Conservation (phyloP, 2,329 filamentous ascomycete species). For the Fusarium anguioides region DNA sequence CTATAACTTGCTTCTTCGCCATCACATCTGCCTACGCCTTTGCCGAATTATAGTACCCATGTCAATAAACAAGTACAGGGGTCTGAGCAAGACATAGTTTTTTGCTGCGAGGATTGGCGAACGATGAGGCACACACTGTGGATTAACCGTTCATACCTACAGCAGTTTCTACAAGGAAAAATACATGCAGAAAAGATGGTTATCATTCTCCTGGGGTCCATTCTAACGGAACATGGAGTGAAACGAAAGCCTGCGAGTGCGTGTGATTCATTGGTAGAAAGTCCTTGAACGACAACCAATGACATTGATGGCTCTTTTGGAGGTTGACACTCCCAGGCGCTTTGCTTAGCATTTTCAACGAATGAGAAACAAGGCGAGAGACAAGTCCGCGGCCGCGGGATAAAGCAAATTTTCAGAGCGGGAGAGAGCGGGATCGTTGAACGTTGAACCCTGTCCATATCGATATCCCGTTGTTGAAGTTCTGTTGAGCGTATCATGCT, state of each 20-base stretch:
- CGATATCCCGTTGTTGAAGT: not conserved
- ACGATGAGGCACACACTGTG: slow-evolving; percentile 33
- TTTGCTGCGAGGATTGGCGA: slow-evolving; percentile 41
- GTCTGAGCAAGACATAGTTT: slow-evolving; percentile 24
- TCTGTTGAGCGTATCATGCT: not conserved
- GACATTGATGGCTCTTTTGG: slow-evolving; percentile 14
- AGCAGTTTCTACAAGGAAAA: slow-evolving; percentile 31
- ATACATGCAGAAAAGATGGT: slow-evolving; percentile 40
- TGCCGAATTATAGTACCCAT: slow-evolving; percentile 37
- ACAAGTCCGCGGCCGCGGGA: slow-evolving; percentile 4
- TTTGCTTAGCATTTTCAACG: slow-evolving; percentile 36
- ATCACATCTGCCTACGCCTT: slow-evolving; percentile 6
- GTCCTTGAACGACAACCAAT: slow-evolving; percentile 33
- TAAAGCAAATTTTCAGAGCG: slow-evolving; percentile 27
- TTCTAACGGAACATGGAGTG: slow-evolving; percentile 36
- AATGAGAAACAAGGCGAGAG: slow-evolving; percentile 31
- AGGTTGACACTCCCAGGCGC: slow-evolving; percentile 37
- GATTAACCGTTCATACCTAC: slow-evolving; percentile 32
- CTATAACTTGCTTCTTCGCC: too few species aligned
- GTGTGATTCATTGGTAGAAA: slow-evolving; percentile 43
- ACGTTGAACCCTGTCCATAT: not conserved
- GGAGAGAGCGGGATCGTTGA: slow-evolving; percentile 17
- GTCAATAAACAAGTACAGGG: slow-evolving; percentile 33
- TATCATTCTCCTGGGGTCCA: slow-evolving; percentile 27
- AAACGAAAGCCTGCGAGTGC: slow-evolving; percentile 33